These are phyloP conservation scores for Xylona heveae DNA, from an alignment of 495 filamentous ascomycete species.

Conservation along the genomic window DNA sequence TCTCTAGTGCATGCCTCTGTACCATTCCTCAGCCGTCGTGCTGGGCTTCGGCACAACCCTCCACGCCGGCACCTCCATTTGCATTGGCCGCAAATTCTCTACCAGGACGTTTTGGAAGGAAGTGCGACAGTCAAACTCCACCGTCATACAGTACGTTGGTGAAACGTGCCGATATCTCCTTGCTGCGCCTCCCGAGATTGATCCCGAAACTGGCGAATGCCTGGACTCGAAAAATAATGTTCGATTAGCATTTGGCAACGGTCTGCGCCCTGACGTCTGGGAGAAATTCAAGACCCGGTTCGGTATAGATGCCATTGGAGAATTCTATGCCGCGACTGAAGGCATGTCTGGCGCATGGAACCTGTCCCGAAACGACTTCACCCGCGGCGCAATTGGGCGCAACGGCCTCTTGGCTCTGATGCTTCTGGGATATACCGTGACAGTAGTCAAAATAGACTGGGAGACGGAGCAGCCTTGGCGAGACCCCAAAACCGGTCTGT, in stretches of 20 bases:
- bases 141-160: conserved; percentile 84
- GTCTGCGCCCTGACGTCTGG: conserved; percentile 86
- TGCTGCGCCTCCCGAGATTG: conserved; percentile 38
- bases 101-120: conserved; percentile 68
- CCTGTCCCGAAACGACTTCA: conserved; percentile 48
- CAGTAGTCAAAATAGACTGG: conserved; percentile 51
- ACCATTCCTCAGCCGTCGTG: conserved; percentile 65
- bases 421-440: conserved; percentile 25
- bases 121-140: conserved; percentile 47
- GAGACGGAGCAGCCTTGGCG: conserved; percentile 49
- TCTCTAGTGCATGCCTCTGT: conserved; percentile 74
- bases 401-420: conserved; percentile 38
- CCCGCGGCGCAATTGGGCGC: conserved; percentile 63
- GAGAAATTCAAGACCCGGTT: conserved; percentile 72
- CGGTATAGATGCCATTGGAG: conserved; percentile 53
- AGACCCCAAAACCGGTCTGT: conserved; percentile 52
- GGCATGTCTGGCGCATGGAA: conserved; percentile 56
- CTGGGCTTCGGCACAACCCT: conserved; percentile 45
- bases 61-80: conserved; percentile 37
- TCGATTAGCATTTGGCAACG: conserved; percentile 76
- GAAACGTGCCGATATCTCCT: conserved; percentile 88
- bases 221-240: conserved; percentile 62
- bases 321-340: conserved; percentile 88
- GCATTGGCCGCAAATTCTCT: conserved; percentile 64
- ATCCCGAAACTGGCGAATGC: conserved; percentile 43